Evolutionary conservation across 176 grass and related monocot genomes (phyloP).

Genomic region (Hsuehochloa calcarea): DNA sequence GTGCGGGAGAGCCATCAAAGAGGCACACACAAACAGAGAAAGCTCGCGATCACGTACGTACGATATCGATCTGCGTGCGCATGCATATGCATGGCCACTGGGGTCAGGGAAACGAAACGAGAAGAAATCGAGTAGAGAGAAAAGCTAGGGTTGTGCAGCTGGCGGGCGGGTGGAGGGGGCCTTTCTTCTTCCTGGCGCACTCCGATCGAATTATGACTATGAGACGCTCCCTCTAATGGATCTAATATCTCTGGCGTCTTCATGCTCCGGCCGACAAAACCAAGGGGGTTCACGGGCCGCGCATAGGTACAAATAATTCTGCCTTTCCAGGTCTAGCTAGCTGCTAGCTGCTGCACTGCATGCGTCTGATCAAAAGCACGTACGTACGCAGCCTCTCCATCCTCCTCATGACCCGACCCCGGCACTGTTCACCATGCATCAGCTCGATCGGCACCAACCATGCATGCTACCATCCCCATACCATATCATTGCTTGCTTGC

Average conservation of each 20-base stretch:
- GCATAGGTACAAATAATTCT: conserved; percentile 4
- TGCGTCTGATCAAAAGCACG: too few relatives aligned
- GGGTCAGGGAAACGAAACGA: not conserved
- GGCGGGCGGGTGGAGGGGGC: not conserved
- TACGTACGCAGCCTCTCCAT: too few relatives aligned
- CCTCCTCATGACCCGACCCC: too few relatives aligned
- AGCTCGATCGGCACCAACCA: too few relatives aligned
- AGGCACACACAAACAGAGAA: not conserved
- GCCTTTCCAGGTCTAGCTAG: not conserved
- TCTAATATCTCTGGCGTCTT: not conserved
- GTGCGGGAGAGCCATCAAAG: not conserved
- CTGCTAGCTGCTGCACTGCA: not conserved
- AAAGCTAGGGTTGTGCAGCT: not conserved
- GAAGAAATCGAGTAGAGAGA: not conserved
- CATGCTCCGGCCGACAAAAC: not conserved
- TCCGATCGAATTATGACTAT: not conserved
- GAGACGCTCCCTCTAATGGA: too few relatives aligned
- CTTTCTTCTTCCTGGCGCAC: not conserved
- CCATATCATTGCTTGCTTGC: too few relatives aligned
- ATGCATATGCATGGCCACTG: not conserved
- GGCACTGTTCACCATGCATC: too few relatives aligned
- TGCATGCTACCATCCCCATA: too few relatives aligned
- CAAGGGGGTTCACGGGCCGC: conserved; percentile 29
- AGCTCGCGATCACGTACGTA: not conserved
- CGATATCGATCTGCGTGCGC: too few relatives aligned